phyloP scores from a whole-genome alignment of 2,329 filamentous ascomycete species.

The Coniochaeta ligniaria region DNA sequence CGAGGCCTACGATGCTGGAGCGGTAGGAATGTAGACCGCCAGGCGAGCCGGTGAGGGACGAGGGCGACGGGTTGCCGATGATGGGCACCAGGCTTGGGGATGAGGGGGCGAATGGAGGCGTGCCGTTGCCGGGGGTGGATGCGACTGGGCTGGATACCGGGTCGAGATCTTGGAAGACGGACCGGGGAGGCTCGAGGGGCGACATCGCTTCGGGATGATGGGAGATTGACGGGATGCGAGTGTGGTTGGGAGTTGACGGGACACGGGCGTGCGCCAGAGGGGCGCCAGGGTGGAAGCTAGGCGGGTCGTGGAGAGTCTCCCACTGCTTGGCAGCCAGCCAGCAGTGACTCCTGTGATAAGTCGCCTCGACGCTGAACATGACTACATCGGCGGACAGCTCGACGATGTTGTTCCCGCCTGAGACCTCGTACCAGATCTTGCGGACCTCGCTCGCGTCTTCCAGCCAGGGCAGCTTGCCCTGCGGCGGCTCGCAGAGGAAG shows the following conservation, averaged over 20 bases:
- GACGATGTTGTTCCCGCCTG: slow-evolving; percentile 50
- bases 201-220: slow-evolving; percentile 7
- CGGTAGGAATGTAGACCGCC: slow-evolving; percentile 17
- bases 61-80: slow-evolving; percentile 3
- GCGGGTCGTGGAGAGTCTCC: slow-evolving; percentile 21
- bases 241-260: not conserved
- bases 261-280: slow-evolving; percentile 6
- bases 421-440: slow-evolving; percentile 69
- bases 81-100: slow-evolving; percentile 3
- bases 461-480: slow-evolving; percentile 67
- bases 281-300: slow-evolving; percentile 12
- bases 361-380: slow-evolving; percentile 54
- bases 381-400: slow-evolving; percentile 54
- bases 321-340: slow-evolving; percentile 46
- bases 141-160: slow-evolving; percentile 4
- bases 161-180: slow-evolving; percentile 21
- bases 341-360: slow-evolving; percentile 51
- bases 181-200: slow-evolving; percentile 18
- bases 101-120: slow-evolving; percentile 4
- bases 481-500: slow-evolving; percentile 70
- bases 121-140: not conserved
- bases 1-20: slow-evolving; percentile 25
- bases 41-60: slow-evolving; percentile 13
- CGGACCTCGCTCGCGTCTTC: slow-evolving; percentile 56
- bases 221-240: slow-evolving; percentile 2